A percentile compares a stretch with the other conserved stretches of the same genome.
Evolutionary conservation across 768 basidiomycete genomes (phyloP).

Genomic region (Leccinum uliginosum): DNA sequence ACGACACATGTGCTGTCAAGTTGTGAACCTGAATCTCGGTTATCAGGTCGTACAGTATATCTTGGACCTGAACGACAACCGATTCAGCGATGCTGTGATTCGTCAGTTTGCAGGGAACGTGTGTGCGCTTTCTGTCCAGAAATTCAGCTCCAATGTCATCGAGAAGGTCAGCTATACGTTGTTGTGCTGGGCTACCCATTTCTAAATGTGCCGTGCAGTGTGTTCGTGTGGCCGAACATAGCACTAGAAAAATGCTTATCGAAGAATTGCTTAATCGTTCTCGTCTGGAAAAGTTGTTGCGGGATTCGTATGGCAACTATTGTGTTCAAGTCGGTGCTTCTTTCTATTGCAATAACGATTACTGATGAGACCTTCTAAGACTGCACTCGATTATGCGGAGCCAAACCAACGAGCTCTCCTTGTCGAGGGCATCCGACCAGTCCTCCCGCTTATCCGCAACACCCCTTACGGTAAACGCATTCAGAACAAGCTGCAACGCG

Average conservation of each 20-base stretch:
- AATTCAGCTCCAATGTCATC: constrained; percentile 99
- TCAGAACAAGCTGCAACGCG: constrained; percentile 96
- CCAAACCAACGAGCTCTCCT: constrained; percentile 87
- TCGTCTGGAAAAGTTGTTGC: constrained; percentile 89
- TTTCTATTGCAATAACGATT: neutral
- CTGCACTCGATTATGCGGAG: constrained; percentile 96
- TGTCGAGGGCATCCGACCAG: constrained; percentile 97
- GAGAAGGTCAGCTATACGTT: constrained; percentile 69
- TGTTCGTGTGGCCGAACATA: constrained; percentile 94
- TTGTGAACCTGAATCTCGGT: constrained; percentile 3
- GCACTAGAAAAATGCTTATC: constrained; percentile 89
- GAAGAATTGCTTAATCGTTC: constrained; percentile 93
- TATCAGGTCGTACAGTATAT: constrained; percentile 95
- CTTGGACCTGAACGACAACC: constrained; percentile 94
- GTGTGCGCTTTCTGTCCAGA: constrained; percentile 95
- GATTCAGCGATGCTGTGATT: constrained; percentile 97
- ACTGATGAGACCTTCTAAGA: constrained; percentile 50
- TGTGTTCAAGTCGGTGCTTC: constrained; percentile 70
- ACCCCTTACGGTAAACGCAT: constrained; percentile 99
- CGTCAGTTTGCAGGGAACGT: constrained; percentile 97
- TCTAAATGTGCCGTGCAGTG: constrained; percentile 37
- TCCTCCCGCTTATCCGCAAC: constrained; percentile 95
- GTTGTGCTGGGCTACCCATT: neutral
- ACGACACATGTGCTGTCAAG: neutral
- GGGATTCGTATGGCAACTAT: constrained; percentile 96